A percentile compares a stretch with the other conserved stretches of the same genome.
phyloP scores from a whole-genome alignment of 805 yeast species.

The Candida piceae region DNA sequence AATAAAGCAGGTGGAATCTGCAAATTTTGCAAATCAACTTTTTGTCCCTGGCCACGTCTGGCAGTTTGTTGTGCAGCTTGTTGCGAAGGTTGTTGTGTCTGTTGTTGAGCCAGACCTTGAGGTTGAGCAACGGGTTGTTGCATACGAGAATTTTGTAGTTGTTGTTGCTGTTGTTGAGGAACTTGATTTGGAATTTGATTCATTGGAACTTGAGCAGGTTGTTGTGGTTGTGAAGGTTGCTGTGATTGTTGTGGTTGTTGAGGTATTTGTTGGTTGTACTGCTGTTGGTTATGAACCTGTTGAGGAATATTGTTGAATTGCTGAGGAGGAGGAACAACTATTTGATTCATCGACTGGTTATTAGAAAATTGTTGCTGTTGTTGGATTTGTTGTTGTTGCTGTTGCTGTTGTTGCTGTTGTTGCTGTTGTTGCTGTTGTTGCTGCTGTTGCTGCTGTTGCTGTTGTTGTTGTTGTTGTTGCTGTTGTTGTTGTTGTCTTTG shows the following conservation, averaged over 20 bases:
- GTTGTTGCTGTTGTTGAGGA: conserved; percentile 20
- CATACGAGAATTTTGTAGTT: conserved; percentile 10
- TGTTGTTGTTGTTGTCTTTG: conserved; percentile 22
- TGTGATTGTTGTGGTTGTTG: conserved; percentile 17
- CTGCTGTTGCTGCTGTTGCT: conserved; percentile 18
- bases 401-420: conserved; percentile 11
- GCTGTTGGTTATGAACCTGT: conserved; percentile 11
- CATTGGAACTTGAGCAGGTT: background rate
- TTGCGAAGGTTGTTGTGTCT: conserved; percentile 1
- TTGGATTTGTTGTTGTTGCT: conserved; percentile 18
- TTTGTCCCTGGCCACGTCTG: conserved; percentile 9
- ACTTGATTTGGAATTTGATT: background rate
- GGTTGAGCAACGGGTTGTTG: conserved; percentile 3
- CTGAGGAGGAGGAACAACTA: conserved; percentile 11
- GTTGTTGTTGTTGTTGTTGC: conserved; percentile 23
- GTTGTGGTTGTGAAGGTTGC: conserved; percentile 6
- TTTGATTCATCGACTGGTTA: background rate
- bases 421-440: conserved; percentile 7
- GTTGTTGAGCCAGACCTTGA: no score
- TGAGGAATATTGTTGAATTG: conserved; percentile 4
- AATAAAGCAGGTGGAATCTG: conserved; percentile 71
- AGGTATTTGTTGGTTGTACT: conserved; percentile 25
- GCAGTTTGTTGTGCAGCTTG: conserved; percentile 5
- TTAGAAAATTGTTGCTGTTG: conserved; percentile 15
- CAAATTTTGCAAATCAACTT: conserved; percentile 48